Conservation (phyloP, 805 yeast genomes). For the Saccharomycopsis amapae region DNA sequence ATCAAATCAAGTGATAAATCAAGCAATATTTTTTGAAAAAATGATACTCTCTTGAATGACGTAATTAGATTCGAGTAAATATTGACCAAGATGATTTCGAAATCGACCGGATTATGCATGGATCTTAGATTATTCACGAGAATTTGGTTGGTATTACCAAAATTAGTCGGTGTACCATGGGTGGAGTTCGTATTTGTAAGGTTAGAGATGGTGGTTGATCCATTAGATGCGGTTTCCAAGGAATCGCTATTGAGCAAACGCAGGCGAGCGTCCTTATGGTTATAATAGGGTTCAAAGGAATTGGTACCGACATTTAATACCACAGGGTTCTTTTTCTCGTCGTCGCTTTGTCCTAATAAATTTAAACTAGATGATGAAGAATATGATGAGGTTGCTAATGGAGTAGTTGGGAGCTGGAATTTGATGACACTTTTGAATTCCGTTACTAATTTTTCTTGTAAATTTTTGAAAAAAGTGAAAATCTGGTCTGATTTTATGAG, state of each 20-base stretch:
- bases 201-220: slow-evolving; percentile 9
- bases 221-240: slow-evolving; percentile 7
- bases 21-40: slow-evolving; percentile 72
- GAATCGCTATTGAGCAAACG: too few relatives aligned
- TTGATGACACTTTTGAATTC: slow-evolving; percentile 73
- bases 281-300: slow-evolving; percentile 11
- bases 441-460: slow-evolving; percentile 58
- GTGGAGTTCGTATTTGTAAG: slow-evolving; percentile 12
- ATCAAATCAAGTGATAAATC: slow-evolving; percentile 55
- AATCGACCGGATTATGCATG: slow-evolving; percentile 60
- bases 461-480: slow-evolving; percentile 51
- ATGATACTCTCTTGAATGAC: slow-evolving; percentile 62
- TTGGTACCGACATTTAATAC: slow-evolving; percentile 1
- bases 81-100: slow-evolving; percentile 57
- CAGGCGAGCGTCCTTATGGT: not conserved
- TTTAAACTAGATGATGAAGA: not conserved
- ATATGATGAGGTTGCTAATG: not conserved
- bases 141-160: slow-evolving; percentile 23
- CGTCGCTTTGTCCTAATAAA: not conserved
- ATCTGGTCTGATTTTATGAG: slow-evolving; percentile 57
- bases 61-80: slow-evolving; percentile 63
- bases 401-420: slow-evolving; percentile 46
- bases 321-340: not conserved
- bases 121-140: slow-evolving; percentile 47
- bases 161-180: too few relatives aligned